These are phyloP conservation scores for Lepidium aucheri DNA, from an alignment of 345 rosid species.

Conservation along the genomic window DNA sequence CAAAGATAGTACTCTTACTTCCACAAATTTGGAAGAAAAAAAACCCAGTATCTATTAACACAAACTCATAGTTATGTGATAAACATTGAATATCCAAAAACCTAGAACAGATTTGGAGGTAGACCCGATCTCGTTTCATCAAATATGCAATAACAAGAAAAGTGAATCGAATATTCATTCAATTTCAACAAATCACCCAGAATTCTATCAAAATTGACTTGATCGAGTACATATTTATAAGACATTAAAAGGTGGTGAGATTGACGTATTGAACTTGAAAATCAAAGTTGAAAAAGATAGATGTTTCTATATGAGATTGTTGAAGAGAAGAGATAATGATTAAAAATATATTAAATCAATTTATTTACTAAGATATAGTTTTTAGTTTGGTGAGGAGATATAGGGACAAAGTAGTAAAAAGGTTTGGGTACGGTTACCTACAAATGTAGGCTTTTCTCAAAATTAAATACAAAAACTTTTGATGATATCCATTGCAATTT, in stretches of 20 bases:
- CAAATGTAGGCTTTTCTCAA: too few species aligned
- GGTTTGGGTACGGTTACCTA: too few species aligned
- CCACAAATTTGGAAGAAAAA: too few species aligned
- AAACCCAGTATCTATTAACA: too few species aligned
- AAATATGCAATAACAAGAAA: not conserved
- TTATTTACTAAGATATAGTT: not conserved
- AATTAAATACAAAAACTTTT: too few species aligned
- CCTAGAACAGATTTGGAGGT: conserved; percentile 21
- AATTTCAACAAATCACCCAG: not conserved
- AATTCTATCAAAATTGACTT: not conserved
- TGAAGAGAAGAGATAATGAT: conserved; percentile 3
- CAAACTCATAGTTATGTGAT: too few species aligned
- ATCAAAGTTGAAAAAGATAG: not conserved
- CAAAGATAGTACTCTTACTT: too few species aligned
- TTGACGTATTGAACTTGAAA: conserved; percentile 5
- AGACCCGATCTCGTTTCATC: conserved; percentile 28
- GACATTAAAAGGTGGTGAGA: not conserved
- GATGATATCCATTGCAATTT: too few species aligned
- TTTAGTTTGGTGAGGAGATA: too few species aligned
- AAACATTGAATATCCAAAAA: too few species aligned
- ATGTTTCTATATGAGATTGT: not conserved
- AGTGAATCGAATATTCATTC: not conserved
- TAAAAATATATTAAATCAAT: not conserved
- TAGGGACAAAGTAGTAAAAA: too few species aligned
- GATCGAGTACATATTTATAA: too few species aligned